phyloP scores from a whole-genome alignment of 306 rosid species.

The Quercus mongolica region DNA sequence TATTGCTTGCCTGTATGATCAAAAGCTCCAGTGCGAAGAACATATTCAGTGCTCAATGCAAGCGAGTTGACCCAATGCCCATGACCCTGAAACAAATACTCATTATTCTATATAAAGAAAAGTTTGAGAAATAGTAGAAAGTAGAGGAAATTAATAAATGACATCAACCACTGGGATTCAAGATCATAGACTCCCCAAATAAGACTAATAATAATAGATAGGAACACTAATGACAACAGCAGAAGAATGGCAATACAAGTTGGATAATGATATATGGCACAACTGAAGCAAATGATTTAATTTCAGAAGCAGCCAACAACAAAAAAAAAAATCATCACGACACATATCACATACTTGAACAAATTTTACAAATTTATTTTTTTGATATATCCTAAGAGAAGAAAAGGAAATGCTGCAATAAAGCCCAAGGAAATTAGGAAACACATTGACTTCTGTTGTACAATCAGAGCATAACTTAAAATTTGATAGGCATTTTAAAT shows the following conservation, averaged over 20 bases:
- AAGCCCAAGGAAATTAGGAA: too few relatives aligned
- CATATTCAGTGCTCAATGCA: slow-evolving; percentile 93
- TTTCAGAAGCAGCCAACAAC: not conserved
- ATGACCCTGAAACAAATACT: slow-evolving; percentile 67
- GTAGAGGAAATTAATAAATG: not conserved
- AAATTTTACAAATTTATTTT: not conserved
- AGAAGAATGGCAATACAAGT: not conserved
- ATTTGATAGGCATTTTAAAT: not conserved
- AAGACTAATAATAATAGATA: not conserved
- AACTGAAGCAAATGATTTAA: not conserved
- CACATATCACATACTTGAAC: not conserved
- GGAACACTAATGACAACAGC: not conserved
- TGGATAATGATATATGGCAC: not conserved
- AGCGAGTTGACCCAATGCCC: slow-evolving; percentile 96
- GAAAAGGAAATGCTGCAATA: not conserved
- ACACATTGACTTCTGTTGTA: not conserved
- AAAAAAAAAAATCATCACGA: too few relatives aligned
- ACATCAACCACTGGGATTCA: not conserved
- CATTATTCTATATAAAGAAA: slow-evolving; percentile 12
- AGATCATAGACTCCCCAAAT: not conserved
- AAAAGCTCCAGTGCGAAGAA: slow-evolving; percentile 92
- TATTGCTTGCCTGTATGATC: slow-evolving; percentile 85
- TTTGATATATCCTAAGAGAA: not conserved
- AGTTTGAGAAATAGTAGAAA: slow-evolving; percentile 5
- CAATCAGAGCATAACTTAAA: not conserved